A percentile compares a stretch with the other conserved stretches of the same genome.
phyloP scores from a whole-genome alignment of 2,329 filamentous ascomycete species.

The Colletotrichum sojae region DNA sequence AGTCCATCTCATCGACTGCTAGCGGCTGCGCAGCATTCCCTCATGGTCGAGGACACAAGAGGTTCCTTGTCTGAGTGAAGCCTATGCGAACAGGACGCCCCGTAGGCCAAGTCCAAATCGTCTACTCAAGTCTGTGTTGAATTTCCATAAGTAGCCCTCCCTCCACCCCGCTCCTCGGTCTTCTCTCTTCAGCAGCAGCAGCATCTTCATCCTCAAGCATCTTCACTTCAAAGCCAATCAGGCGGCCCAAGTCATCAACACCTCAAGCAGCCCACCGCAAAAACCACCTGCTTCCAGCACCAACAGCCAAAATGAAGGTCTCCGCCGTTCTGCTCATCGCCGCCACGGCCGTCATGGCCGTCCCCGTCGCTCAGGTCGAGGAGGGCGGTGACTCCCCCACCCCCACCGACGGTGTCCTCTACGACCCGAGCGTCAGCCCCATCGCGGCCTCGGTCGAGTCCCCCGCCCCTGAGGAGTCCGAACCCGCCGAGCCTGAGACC shows the following conservation, averaged over 20 bases:
- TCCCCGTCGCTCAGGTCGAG: constrained; percentile 21
- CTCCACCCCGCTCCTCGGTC: background rate
- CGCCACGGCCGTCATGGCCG: constrained; percentile 44
- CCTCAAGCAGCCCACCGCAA: background rate
- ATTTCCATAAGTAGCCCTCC: constrained; percentile 31
- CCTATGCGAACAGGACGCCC: too few relatives aligned
- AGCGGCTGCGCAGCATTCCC: background rate
- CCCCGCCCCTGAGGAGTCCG: constrained; percentile 34
- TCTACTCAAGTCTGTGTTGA: background rate
- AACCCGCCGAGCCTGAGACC: too few relatives aligned
- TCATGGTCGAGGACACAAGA: background rate
- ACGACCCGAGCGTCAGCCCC: background rate
- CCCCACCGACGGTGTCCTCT: too few relatives aligned
- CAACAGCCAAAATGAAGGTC: constrained; percentile 49
- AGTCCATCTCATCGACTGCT: background rate
- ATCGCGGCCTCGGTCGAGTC: constrained; percentile 36
- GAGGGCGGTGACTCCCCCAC: too few relatives aligned
- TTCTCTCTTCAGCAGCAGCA: constrained; percentile 23
- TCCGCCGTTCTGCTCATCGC: constrained; percentile 46
- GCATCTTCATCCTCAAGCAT: constrained; percentile 15
- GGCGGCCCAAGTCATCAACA: background rate
- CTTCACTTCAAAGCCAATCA: background rate
- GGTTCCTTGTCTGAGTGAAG: background rate
- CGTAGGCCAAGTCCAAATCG: background rate
- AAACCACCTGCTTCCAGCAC: background rate